These are phyloP conservation scores for Austroboletus olivaceoglutinosus DNA, from an alignment of 1,284 basidiomycete species.

Conservation along the genomic window DNA sequence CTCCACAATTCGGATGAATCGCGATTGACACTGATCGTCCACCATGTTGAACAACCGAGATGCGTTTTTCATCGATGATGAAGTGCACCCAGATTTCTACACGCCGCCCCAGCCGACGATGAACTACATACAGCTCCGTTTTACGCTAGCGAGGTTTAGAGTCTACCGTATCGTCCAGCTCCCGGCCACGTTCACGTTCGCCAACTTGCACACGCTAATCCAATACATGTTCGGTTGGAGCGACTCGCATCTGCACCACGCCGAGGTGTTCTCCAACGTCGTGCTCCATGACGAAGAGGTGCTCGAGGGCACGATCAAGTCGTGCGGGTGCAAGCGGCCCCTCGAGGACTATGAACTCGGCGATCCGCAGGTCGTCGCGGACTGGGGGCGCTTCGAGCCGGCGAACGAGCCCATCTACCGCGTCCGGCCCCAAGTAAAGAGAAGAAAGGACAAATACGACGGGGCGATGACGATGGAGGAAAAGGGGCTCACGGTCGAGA, in stretches of 20 bases:
- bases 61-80: not conserved
- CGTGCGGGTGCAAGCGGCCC: conserved; percentile 23
- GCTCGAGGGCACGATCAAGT: conserved; percentile 31
- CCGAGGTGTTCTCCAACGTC: conserved; percentile 27
- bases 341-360: conserved; percentile 20
- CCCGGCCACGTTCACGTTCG: conserved; percentile 36
- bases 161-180: conserved; percentile 34
- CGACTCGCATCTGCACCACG: conserved; percentile 28
- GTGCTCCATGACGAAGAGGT: conserved; percentile 21
- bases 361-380: conserved; percentile 2
- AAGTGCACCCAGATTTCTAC: conserved; percentile 1
- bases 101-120: conserved; percentile 15
- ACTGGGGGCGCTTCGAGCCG: conserved; percentile 20
- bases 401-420: conserved; percentile 26
- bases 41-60: conserved; percentile 9
- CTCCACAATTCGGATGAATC: too few species aligned
- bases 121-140: conserved; percentile 31
- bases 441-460: conserved; percentile 12
- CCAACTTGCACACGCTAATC: conserved; percentile 35
- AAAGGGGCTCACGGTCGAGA: conserved; percentile 23
- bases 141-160: conserved; percentile 33
- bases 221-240: conserved; percentile 40
- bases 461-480: conserved; percentile 26
- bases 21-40: not conserved
- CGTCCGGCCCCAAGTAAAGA: conserved; percentile 11